These are phyloP conservation scores for Mucuna pruriens DNA, from an alignment of 306 rosid genomes.

Conservation along the genomic window DNA sequence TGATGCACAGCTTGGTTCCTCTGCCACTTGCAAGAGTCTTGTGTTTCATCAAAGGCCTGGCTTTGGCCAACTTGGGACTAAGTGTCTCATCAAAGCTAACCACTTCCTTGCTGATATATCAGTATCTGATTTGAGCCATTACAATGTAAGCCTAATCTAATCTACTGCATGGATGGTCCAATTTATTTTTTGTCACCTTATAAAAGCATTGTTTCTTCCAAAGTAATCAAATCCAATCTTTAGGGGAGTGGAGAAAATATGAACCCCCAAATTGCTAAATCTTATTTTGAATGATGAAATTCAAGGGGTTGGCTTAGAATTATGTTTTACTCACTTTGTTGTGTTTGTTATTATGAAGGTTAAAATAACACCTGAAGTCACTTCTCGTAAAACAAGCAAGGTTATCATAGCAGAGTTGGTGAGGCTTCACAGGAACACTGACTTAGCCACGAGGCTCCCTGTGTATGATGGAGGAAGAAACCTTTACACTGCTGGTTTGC, in stretches of 20 bases:
- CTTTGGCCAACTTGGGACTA: conserved; percentile 50
- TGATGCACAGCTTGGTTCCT: conserved; percentile 24
- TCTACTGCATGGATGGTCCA: not conserved
- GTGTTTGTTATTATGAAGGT: conserved; percentile 41
- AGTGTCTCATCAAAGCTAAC: conserved; percentile 40
- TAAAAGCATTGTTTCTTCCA: not conserved
- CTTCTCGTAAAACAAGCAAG: conserved; percentile 46
- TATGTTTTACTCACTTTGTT: not conserved
- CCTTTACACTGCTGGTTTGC: conserved; percentile 58
- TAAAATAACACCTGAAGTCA: conserved; percentile 49
- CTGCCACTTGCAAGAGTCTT: conserved; percentile 46
- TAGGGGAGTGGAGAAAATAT: not conserved
- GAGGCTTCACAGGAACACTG: conserved; percentile 44
- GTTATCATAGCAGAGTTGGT: conserved; percentile 54
- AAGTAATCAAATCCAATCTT: not conserved
- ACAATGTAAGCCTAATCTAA: conserved; percentile 51
- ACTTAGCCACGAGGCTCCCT: conserved; percentile 50
- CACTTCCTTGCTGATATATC: conserved; percentile 39
- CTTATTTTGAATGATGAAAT: not conserved
- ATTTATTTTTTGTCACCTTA: not conserved
- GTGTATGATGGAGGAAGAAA: conserved; percentile 58
- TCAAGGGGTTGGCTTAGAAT: not conserved
- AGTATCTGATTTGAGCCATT: conserved; percentile 44
- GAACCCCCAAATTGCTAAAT: not conserved
- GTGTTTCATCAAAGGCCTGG: conserved; percentile 55